Base-by-base conservation (phyloP, 495 filamentous ascomycete species). In the Penicillium goetzii region DNA sequence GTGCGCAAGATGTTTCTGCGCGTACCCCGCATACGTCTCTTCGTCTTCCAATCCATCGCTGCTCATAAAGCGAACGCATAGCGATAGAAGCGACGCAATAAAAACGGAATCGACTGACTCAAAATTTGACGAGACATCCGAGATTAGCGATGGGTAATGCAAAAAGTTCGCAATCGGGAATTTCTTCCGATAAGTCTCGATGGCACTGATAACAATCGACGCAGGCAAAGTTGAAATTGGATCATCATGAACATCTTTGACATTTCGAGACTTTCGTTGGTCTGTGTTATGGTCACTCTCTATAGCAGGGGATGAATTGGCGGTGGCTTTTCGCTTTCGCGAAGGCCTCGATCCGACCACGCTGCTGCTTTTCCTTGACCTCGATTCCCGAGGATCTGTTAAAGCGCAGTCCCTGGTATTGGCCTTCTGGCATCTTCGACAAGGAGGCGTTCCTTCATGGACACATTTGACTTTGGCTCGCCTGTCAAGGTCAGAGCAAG, bases 111-210 rank as follows among this genome's bases (percentile, higher is more conserved):
- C 77, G 28, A 81, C 73, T 2, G 73, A 62, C 6, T 72, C 57
- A 17, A 59, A 59, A 65, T 75, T 67, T 11, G 72, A 63, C 1
- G 78, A 79, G 17, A 81, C 63, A n/a, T 81, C 76, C 0, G 76
- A 71, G 10, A 81, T 78, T 25, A 81, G 59, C 5, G 78, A 78
- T 2, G 78, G 78, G 51, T 81, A 81, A 47, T 81, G 78, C 4
- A 81, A 69, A 49, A 81, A 81, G 50, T 81, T 81, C 14, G 75
- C 65, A 14, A 80, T 72, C 17, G 78, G 78, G 56, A 79, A 81
- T 52, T 78, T 78, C 56, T 75, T 78, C 50, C 78, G 68, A 51
- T 81, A 81, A 19, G 71, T 72, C 47, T 81, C 77, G 23, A 76
- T 72, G 2, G 78, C 78, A 30, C 64, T 72, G 66, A 81, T 76